Base-by-base conservation (phyloP, 192 early-diverging fungal genomes). In the Entomortierella beljakovae region DNA sequence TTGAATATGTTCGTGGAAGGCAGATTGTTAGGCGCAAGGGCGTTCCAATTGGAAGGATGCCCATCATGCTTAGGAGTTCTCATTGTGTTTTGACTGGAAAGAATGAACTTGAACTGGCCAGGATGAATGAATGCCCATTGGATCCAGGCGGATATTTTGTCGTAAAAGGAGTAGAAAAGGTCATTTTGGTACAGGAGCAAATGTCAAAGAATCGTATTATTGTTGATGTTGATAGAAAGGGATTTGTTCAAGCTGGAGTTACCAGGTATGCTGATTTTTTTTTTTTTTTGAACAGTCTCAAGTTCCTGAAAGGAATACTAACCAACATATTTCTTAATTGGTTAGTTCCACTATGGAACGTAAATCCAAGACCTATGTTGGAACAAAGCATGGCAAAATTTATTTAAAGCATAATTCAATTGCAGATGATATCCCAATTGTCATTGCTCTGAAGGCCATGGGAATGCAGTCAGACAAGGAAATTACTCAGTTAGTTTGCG, bases 91-190 rank as follows among this genome's bases (percentile, higher is more conserved):
- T 99, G 35, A 86, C 86, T 0, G 90, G 88, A 28, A 93, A 92
- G 68, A 88, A 80, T 33, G 93, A 96, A 38, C 87, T 88, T 23
- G 95, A 97, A 50, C 85, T 98, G 83, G 95, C 93, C 20, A 84
- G 87, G 42, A 89, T 96, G 89, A 90, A 88, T 43, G 97, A 99
- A 80, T 99, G 97, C 61, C 97, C 97, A 11, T 71, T 99, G 57
- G 97, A 99, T 84, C 97, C 97, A 4, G 97, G 95, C 43, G 97
- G 97, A 32, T 99, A 99, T 80, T 99, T 99, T 88, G 89, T 99
- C 38, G 94, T 98, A 65, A 92, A 95, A 29, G 97, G 97, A 26
- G 92, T 92, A 1, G 97, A 99, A 76, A 99, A 98, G 84, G 96
- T 99, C 5, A 96, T 98, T 86, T 72, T 99, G 52, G 96, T 99